These are phyloP conservation scores for Hymenoscyphus salicellus DNA, from an alignment of 2,329 filamentous ascomycete genomes.

Conservation along the genomic window DNA sequence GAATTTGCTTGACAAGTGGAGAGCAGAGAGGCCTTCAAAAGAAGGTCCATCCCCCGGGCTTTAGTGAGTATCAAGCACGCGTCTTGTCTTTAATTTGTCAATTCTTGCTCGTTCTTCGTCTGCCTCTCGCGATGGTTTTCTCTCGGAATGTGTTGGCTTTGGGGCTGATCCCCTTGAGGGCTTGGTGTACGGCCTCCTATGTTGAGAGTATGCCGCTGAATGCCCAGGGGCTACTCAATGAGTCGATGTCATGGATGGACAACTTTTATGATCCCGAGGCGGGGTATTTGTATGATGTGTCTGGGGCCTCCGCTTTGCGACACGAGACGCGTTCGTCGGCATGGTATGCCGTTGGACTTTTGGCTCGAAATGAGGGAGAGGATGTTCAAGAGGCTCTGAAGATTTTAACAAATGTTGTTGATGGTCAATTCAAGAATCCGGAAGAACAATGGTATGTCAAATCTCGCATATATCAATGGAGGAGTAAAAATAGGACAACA, in stretches of 20 bases:
- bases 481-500: neutral
- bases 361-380: constrained; percentile 51
- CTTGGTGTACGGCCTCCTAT: constrained; percentile 12
- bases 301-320: constrained; percentile 44
- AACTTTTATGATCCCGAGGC: constrained; percentile 50
- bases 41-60: neutral
- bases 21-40: neutral
- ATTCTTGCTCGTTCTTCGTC: constrained; percentile 2
- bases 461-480: neutral
- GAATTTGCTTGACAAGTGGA: neutral
- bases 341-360: constrained; percentile 58
- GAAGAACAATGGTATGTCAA: constrained; percentile 52
- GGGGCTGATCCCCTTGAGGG: neutral
- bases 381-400: constrained; percentile 51
- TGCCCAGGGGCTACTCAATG: constrained; percentile 43
- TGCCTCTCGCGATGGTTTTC: neutral
- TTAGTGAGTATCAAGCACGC: neutral
- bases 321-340: constrained; percentile 56
- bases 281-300: constrained; percentile 53
- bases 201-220: constrained; percentile 27
- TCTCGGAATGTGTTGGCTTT: neutral
- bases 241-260: constrained; percentile 56
- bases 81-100: neutral
- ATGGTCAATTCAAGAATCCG: constrained; percentile 50
- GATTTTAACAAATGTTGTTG: constrained; percentile 54